Evolutionary conservation across 1,139 yeast genomes (phyloP), one percentile per base, ranked within the genome.

Genomic region (Candida tropicalis): DNA sequence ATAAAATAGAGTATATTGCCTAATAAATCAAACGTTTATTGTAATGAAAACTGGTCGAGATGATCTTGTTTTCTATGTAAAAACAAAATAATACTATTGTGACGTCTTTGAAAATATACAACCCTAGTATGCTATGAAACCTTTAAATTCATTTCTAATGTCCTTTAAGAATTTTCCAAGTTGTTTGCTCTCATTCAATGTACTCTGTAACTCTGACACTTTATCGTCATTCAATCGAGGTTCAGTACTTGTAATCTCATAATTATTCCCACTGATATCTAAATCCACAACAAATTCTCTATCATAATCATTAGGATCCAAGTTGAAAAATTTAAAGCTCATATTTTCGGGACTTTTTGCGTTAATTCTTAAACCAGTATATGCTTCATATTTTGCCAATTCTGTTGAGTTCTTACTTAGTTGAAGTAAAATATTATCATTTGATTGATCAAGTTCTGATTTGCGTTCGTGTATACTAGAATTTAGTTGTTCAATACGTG

Each of bases 311-410:
- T 64, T 58, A 11, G 73, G 61, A 43, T 72, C 76, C n/a, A 78
- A 59, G 48, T 77, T 75, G 22, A 52, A 58, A 47, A 78, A 78
- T 2, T 59, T 57, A 45, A 78, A 72, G 42, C 58, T 57, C 28
- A 78, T 55, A 10, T 65, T 45, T 41, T 72, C 73, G 8, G 62
- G 63, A 2, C 62, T 56, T 2, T 70, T 46, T 4, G 75, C 79
- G 38, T 69, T 72, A 28, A 77, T 66, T 38, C 59, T 64, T 39
- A 78, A 55, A 0, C 83, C 82, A 40, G 76, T 59, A 45, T 75
- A 68, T 40, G 62, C 59, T 45, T 77, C 81, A 49, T 65, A 75
- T 41, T 71, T 66, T 29, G 65, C 54, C 16, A 77, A 63, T 41
- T 74, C 70, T 4, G 68, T 69, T 42, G 61, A 57, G 43, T 75